A percentile compares a stretch with the other conserved stretches of the same genome.
Conservation (phyloP, 768 basidiomycete species). For the Kwoniella mangroviensis region DNA sequence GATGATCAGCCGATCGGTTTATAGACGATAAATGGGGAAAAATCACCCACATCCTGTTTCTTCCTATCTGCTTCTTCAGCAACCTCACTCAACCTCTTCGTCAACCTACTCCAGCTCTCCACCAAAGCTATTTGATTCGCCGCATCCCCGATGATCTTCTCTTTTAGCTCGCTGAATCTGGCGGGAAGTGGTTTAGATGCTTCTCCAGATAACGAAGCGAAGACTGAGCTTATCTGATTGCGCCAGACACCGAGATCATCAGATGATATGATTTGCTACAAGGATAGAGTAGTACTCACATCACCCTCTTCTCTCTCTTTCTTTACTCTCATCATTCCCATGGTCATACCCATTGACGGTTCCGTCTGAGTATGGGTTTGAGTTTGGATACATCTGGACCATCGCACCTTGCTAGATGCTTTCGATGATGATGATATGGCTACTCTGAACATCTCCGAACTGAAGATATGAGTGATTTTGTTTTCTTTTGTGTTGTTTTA, state of each 20-base stretch:
- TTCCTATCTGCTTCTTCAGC: constrained; percentile 62
- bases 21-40: too few species aligned
- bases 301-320: constrained; percentile 33
- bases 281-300: constrained; percentile 22
- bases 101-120: constrained; percentile 41
- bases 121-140: constrained; percentile 36
- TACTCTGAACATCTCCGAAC: not conserved
- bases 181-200: constrained; percentile 61
- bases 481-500: not conserved
- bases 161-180: constrained; percentile 69
- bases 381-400: not conserved
- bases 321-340: not conserved
- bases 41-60: constrained; percentile 61
- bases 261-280: not conserved
- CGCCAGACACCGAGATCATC: not conserved
- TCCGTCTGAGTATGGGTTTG: not conserved
- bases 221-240: constrained; percentile 62
- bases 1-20: not conserved
- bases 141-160: constrained; percentile 41
- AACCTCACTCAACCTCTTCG: constrained; percentile 39
- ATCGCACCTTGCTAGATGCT: not conserved
- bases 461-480: not conserved
- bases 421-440: not conserved
- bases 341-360: constrained; percentile 1
- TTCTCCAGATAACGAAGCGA: constrained; percentile 61